Percentiles rank a stretch among this genome's conserved stretches.
Evolutionary conservation across 208 protist species (phyloP).

Genomic region (Sergeia podlipaevii): DNA sequence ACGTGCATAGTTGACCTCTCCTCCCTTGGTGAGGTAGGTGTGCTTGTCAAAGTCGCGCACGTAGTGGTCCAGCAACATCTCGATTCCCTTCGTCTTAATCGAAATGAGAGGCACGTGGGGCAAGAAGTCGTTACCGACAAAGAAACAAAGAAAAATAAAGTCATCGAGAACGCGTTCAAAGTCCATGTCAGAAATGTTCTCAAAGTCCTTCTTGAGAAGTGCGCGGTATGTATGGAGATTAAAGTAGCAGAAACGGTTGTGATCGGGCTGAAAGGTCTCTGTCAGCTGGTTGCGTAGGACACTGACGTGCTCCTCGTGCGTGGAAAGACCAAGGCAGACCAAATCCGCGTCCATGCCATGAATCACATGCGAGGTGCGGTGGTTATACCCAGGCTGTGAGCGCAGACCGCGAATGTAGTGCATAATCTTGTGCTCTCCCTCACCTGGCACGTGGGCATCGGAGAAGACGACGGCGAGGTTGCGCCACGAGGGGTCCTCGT

Average conservation of each 20-base stretch:
- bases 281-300: constrained; percentile 97
- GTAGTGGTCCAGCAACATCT: constrained; percentile 92
- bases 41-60: constrained; percentile 60
- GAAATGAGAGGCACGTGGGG: constrained; percentile 97
- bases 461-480: constrained; percentile 95
- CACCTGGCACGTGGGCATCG: constrained; percentile 96
- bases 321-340: constrained; percentile 98
- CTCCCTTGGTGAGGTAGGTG: constrained; percentile 79
- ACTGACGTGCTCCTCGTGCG: constrained; percentile 98
- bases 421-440: constrained; percentile 97
- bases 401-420: constrained; percentile 90
- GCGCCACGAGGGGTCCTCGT: constrained; percentile 92
- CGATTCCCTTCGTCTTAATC: constrained; percentile 96
- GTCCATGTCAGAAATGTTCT: constrained; percentile 67
- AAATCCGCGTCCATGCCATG: constrained; percentile 99
- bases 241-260: constrained; percentile 87
- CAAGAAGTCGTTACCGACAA: constrained; percentile 99
- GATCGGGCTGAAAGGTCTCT: constrained; percentile 76
- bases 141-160: constrained; percentile 99
- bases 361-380: constrained; percentile 96
- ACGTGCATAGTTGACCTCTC: constrained; percentile 74
- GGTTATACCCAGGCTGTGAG: constrained; percentile 93
- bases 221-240: constrained; percentile 72
- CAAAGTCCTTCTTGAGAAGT: constrained; percentile 79
- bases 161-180: constrained; percentile 98